Evolutionary conservation across 768 basidiomycete species (phyloP), one percentile per base, ranked within the genome.

Genomic region (Psilocybe tampanensis): DNA sequence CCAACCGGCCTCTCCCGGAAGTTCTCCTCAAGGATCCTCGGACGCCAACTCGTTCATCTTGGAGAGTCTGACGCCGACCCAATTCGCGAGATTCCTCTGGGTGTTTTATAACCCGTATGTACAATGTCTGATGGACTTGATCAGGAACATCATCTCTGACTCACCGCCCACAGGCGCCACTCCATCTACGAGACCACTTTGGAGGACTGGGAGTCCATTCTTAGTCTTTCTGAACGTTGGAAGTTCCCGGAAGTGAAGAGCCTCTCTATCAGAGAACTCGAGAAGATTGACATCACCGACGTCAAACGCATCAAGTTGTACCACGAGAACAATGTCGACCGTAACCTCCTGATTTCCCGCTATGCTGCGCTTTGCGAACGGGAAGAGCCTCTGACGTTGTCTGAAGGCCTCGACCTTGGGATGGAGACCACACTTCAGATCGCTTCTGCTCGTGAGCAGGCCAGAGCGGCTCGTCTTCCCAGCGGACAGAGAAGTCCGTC

Each of bases 251-350:
- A 83, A 43, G 78, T 87, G 7, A 78, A 79, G 73, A 34, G 63
- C 56, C 47, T 83, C 75, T 85, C 86, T 0, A 70, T 86, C 0
- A 80, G 83, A 0, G 82, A 88, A 52, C 73, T 89, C 0, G 80
- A 84, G 53, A 74, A 70, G 53, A 63, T 67, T 32, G 22, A 68
- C 0, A 74, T 88, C 36, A 68, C 72, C 0, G 75, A 79, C 1
- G 74, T 88, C 0, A 77, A 83, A 2, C 83, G 84, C 26, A 82
- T 90, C 47, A 68, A 74, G 3, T 67, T 82, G 0, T 90, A 89
- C 60, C 85, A 86, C 44, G 64, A 67, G 15, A 80, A 80, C 66
- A 62, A 73, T 0, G 77, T 90, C 54, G 79, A 84, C 56, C 66
- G 69, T 12, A 69, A 72, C 6, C 68, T 84, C 15, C 75, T 89